These are phyloP conservation scores for Rubroboletus satanas DNA, from an alignment of 768 basidiomycete species.

Conservation along the genomic window DNA sequence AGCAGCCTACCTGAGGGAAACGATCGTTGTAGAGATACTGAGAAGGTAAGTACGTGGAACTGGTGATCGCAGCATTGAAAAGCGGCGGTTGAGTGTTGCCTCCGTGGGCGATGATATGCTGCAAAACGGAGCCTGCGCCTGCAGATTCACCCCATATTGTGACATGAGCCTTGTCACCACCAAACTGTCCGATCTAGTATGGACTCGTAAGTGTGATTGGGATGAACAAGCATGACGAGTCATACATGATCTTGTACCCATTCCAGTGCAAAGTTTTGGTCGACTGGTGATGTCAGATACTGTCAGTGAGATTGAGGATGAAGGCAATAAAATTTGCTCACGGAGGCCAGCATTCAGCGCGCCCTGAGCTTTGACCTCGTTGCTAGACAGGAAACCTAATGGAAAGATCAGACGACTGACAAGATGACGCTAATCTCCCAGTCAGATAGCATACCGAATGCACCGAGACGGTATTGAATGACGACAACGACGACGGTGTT, in stretches of 20 bases:
- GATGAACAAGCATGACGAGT: neutral
- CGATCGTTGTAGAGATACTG: conserved; percentile 34
- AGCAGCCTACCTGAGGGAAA: conserved; percentile 24
- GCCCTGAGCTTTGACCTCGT: conserved; percentile 29
- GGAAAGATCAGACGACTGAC: neutral
- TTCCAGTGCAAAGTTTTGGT: conserved; percentile 33
- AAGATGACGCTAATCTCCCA: neutral
- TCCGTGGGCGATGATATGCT: conserved; percentile 32
- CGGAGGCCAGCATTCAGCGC: conserved; percentile 35
- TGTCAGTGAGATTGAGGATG: neutral
- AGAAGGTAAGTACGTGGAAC: conserved; percentile 30
- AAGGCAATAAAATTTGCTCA: conserved; percentile 6
- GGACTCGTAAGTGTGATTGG: neutral
- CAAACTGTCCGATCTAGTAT: conserved; percentile 32
- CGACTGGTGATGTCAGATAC: conserved; percentile 20
- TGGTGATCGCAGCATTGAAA: conserved; percentile 32
- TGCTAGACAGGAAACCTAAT: conserved; percentile 32
- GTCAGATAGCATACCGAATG: conserved; percentile 23
- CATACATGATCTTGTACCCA: conserved; percentile 36
- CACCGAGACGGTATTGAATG: conserved; percentile 36
- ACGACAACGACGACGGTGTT: conserved; percentile 25
- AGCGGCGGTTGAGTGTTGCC: conserved; percentile 33
- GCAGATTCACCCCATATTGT: conserved; percentile 37
- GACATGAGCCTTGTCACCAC: conserved; percentile 31
- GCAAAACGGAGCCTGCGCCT: conserved; percentile 34